phyloP scores from a whole-genome alignment of 129 eudicot genomes.

The Escallonia herrerae region DNA sequence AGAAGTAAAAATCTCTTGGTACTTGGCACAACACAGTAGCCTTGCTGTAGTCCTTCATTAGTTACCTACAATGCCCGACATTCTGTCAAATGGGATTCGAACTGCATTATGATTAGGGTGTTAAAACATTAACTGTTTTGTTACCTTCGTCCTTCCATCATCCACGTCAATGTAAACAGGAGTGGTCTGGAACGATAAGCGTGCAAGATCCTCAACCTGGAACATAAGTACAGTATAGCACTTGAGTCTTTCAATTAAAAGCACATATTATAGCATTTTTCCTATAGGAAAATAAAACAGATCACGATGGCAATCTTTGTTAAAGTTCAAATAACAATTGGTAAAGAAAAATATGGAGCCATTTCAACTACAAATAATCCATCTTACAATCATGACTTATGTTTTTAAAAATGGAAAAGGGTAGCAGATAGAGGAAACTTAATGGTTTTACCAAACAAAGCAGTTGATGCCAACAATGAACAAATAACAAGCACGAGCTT shows the following conservation, averaged over 20 bases:
- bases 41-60: constrained; percentile 90
- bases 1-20: constrained; percentile 69
- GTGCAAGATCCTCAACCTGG: constrained; percentile 94
- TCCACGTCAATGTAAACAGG: constrained; percentile 85
- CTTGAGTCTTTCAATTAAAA: background rate
- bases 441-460: no score
- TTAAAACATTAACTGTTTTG: background rate
- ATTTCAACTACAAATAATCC: no score
- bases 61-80: constrained; percentile 52
- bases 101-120: background rate
- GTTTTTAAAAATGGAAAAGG: no score
- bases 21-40: constrained; percentile 78
- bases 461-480: no score
- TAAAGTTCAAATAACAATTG: no score
- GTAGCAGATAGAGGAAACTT: no score
- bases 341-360: no score
- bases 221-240: background rate
- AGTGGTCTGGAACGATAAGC: constrained; percentile 64
- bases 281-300: background rate
- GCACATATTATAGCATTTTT: background rate
- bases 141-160: constrained; percentile 77
- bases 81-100: background rate
- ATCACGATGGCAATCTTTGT: no score
- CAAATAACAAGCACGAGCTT: background rate
- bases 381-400: no score